phyloP scores from a whole-genome alignment of 2,329 filamentous ascomycete species.

The Neonectria neomacrospora region DNA sequence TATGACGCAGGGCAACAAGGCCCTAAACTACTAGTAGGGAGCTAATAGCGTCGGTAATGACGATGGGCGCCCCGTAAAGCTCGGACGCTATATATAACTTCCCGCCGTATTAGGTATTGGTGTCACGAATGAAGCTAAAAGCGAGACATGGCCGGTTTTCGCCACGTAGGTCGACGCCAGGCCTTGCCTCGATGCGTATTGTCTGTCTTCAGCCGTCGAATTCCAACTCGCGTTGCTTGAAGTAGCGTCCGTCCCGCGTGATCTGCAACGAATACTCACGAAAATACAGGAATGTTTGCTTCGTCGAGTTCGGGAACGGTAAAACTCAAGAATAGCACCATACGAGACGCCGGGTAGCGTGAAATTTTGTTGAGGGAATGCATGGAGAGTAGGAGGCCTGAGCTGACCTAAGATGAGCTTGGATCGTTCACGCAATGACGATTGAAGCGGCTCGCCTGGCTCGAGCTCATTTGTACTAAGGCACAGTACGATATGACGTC shows the following conservation, averaged over 20 bases:
- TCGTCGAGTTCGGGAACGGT: neutral
- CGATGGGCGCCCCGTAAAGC: slow-evolving; percentile 1
- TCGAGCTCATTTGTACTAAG: no score
- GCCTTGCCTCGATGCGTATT: neutral
- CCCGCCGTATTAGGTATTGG: neutral
- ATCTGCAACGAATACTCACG: neutral
- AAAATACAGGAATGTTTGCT: neutral
- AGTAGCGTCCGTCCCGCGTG: neutral
- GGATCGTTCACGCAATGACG: no score
- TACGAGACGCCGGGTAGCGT: neutral
- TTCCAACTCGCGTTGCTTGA: neutral
- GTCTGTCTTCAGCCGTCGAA: neutral
- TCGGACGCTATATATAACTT: slow-evolving; percentile 2
- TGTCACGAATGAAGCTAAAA: neutral
- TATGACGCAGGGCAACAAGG: neutral
- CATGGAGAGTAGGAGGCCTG: neutral
- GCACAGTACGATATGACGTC: no score
- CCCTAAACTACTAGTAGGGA: neutral
- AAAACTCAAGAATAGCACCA: neutral
- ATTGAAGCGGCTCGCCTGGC: no score
- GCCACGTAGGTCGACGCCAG: neutral
- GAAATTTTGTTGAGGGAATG: neutral
- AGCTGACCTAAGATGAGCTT: no score
- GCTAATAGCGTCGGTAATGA: neutral
- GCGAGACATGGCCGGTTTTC: neutral